Evolutionary conservation across 2,329 filamentous ascomycete genomes (phyloP).

Genomic region (Ophiostoma himal-ulmi): DNA sequence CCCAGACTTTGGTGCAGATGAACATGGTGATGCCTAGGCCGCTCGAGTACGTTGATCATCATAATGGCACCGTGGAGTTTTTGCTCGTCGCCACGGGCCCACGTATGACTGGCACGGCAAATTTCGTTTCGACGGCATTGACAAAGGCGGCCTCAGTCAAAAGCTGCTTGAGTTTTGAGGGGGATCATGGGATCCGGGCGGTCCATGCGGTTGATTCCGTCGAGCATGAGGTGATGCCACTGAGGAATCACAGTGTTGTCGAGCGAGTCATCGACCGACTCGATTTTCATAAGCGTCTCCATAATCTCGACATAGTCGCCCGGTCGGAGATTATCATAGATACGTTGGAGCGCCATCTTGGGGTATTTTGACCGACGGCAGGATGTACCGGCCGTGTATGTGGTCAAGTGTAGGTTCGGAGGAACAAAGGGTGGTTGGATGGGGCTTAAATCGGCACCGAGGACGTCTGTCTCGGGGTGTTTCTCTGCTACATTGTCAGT

Average conservation of each 20-base stretch:
- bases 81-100: constrained; percentile 30
- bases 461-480: background rate
- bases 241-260: constrained; percentile 29
- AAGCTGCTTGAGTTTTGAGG: background rate
- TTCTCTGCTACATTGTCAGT: background rate
- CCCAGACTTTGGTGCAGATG: constrained; percentile 28
- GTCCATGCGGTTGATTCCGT: background rate
- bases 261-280: constrained; percentile 31
- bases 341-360: constrained; percentile 34
- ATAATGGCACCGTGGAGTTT: constrained; percentile 30
- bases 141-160: background rate
- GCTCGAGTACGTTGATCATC: constrained; percentile 30
- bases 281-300: constrained; percentile 31
- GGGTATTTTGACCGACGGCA: constrained; percentile 20
- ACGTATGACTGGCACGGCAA: constrained; percentile 33
- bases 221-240: background rate
- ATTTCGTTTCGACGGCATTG: constrained; percentile 29
- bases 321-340: constrained; percentile 39
- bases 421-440: constrained; percentile 1
- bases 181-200: background rate
- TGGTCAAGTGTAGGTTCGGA: constrained; percentile 37
- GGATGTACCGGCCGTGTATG: constrained; percentile 39
- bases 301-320: constrained; percentile 40
- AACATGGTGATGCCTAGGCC: constrained; percentile 28
- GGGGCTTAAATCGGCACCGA: background rate